Conservation (phyloP, 139 green algal genomes). For the Eudorina sp. region DNA sequence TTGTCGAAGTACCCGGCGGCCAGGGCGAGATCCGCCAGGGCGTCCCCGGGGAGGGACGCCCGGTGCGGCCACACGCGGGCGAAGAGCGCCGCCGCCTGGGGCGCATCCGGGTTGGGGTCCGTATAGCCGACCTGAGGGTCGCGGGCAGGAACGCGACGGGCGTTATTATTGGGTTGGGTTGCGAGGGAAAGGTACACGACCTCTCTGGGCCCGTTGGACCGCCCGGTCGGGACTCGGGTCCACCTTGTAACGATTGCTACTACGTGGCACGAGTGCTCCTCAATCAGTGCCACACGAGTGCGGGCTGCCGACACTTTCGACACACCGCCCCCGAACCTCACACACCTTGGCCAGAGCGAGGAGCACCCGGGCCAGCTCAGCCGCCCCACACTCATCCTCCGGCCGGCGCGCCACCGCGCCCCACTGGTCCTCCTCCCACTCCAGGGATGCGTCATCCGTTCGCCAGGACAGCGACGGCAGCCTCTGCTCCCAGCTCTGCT, state of each 20-base stretch:
- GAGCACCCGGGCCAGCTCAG: background rate
- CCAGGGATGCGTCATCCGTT: background rate
- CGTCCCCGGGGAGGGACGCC: background rate
- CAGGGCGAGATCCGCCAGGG: background rate
- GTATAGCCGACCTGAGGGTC: background rate
- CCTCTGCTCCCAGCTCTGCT: background rate
- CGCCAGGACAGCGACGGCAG: background rate
- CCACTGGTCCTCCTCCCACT: background rate
- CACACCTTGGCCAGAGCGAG: constrained; percentile 10
- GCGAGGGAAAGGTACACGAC: too few relatives aligned
- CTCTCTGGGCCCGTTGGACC: too few relatives aligned
- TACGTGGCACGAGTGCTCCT: too few relatives aligned
- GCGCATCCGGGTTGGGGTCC: constrained; percentile 1
- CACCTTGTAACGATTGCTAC: too few relatives aligned
- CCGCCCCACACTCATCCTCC: background rate
- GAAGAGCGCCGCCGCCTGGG: background rate
- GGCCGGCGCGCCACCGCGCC: background rate
- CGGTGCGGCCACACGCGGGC: background rate
- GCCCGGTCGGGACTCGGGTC: too few relatives aligned
- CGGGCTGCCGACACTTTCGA: background rate
- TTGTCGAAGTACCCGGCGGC: background rate
- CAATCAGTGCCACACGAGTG: too few relatives aligned
- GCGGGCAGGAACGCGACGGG: too few relatives aligned
- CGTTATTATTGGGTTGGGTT: too few relatives aligned
- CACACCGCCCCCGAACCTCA: background rate